Percentiles rank a stretch among this genome's conserved stretches.
Conservation (phyloP, 2,329 filamentous ascomycete species). For the Didymosphaeria variabile region DNA sequence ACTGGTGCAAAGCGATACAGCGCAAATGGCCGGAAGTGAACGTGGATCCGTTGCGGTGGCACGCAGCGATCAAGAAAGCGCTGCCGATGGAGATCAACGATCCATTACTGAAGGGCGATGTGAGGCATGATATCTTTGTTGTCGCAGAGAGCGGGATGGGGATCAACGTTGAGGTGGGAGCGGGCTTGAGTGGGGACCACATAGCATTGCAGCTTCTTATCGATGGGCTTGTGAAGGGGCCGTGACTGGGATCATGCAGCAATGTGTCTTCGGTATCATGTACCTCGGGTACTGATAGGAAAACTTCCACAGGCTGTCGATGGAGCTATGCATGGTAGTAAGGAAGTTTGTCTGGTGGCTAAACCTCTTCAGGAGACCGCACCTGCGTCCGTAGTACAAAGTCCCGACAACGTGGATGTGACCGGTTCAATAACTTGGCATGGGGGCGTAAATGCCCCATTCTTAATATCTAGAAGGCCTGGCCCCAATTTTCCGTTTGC, state of each 20-base stretch:
- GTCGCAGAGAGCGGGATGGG: slow-evolving; percentile 25
- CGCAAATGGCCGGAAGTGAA: slow-evolving; percentile 20
- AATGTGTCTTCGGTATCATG: too few relatives aligned
- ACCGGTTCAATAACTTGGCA: too few relatives aligned
- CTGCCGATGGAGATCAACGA: slow-evolving; percentile 28
- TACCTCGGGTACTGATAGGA: too few relatives aligned
- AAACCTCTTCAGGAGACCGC: too few relatives aligned
- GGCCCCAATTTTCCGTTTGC: too few relatives aligned
- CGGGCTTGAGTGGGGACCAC: slow-evolving; percentile 30
- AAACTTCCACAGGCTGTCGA: too few relatives aligned
- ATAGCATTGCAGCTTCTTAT: slow-evolving; percentile 32
- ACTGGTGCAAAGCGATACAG: slow-evolving; percentile 34
- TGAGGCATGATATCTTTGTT: slow-evolving; percentile 34
- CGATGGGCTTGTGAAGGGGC: slow-evolving; percentile 30
- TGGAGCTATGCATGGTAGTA: too few relatives aligned
- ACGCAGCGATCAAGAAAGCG: slow-evolving; percentile 22
- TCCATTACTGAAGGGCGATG: slow-evolving; percentile 22
- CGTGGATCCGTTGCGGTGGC: slow-evolving; percentile 22
- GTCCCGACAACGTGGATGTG: too few relatives aligned
- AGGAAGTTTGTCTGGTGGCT: too few relatives aligned
- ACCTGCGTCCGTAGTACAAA: too few relatives aligned
- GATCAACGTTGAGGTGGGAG: slow-evolving; percentile 30
- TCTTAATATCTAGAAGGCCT: too few relatives aligned
- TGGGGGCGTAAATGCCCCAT: too few relatives aligned
- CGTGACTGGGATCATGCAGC: background rate